A percentile compares a stretch with the other conserved stretches of the same genome.
These are phyloP conservation scores for Pisolithus albus DNA, from an alignment of 768 basidiomycete species.

Conservation along the genomic window DNA sequence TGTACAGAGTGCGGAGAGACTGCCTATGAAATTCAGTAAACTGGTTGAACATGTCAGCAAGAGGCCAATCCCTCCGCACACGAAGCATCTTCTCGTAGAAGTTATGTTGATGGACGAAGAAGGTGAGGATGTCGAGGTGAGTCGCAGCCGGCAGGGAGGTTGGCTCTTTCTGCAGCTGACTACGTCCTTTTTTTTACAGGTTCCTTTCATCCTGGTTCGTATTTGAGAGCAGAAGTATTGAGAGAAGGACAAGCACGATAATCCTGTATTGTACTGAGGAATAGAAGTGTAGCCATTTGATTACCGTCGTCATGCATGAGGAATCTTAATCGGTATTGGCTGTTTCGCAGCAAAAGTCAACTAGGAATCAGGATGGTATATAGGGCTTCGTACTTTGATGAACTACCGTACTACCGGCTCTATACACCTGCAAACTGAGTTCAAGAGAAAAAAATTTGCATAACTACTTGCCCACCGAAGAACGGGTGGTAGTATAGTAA, in stretches of 20 bases:
- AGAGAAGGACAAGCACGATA: not conserved
- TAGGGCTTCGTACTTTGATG: conserved; percentile 12
- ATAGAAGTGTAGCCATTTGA: not conserved
- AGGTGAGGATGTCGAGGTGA: conserved; percentile 91
- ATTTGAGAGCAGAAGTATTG: conserved; percentile 34
- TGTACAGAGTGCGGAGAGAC: conserved; percentile 72
- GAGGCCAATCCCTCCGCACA: conserved; percentile 81
- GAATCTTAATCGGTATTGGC: too few relatives aligned
- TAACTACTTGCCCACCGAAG: conserved; percentile 43
- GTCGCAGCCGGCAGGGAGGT: conserved; percentile 7
- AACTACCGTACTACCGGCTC: conserved; percentile 10
- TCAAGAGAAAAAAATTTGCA: conserved; percentile 18
- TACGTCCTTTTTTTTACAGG: conserved; percentile 32
- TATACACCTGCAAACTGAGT: conserved; percentile 4
- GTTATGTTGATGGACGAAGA: conserved; percentile 91
- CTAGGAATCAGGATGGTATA: not conserved
- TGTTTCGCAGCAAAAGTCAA: not conserved
- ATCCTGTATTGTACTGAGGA: conserved; percentile 11
- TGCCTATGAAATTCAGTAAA: conserved; percentile 84
- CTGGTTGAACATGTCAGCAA: conserved; percentile 92
- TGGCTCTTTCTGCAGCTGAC: conserved; percentile 2
- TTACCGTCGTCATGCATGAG: not conserved
- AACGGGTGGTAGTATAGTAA: conserved; percentile 1
- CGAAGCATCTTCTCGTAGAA: conserved; percentile 83
- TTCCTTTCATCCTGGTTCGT: conserved; percentile 75